Evolutionary conservation across 441 rosid genomes (phyloP).

Genomic region (Biscutella laevigata): DNA sequence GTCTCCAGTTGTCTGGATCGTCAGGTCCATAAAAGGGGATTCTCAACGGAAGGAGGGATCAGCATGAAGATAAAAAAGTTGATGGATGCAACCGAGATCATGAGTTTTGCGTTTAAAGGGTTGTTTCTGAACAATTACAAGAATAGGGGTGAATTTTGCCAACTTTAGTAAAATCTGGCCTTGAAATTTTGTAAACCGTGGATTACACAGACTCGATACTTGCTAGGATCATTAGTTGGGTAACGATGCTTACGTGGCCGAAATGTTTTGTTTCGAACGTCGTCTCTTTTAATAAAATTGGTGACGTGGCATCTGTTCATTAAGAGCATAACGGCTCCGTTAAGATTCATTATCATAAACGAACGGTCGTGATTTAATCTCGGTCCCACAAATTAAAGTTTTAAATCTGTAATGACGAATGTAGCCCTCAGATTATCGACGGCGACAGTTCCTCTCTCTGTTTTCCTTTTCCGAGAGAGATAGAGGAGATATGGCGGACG

Average conservation of each 20-base stretch:
- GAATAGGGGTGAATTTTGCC: slow-evolving; percentile 6
- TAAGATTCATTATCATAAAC: too few species aligned
- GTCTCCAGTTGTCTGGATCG: too few species aligned
- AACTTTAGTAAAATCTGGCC: slow-evolving; percentile 24
- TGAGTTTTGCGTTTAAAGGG: slow-evolving; percentile 77
- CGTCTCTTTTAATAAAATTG: too few species aligned
- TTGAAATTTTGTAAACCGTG: slow-evolving; percentile 31
- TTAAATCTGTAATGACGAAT: slow-evolving; percentile 15
- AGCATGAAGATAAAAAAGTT: slow-evolving; percentile 42
- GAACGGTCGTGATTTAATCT: not conserved
- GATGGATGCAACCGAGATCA: slow-evolving; percentile 47
- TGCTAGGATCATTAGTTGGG: not conserved
- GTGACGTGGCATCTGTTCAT: not conserved
- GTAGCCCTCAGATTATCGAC: slow-evolving; percentile 25
- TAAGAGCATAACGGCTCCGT: not conserved
- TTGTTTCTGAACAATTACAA: slow-evolving; percentile 31
- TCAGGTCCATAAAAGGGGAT: too few species aligned
- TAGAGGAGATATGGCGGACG: slow-evolving; percentile 40
- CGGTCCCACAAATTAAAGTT: not conserved
- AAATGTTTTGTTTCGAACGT: not conserved
- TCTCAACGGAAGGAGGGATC: slow-evolving; percentile 30
- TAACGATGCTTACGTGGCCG: not conserved
- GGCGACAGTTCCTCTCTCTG: slow-evolving; percentile 14
- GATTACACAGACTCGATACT: slow-evolving; percentile 12
- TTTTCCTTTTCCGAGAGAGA: slow-evolving; percentile 4